Base-by-base conservation (phyloP, 169 alveolate species). In the Eimeria praecox region DNA sequence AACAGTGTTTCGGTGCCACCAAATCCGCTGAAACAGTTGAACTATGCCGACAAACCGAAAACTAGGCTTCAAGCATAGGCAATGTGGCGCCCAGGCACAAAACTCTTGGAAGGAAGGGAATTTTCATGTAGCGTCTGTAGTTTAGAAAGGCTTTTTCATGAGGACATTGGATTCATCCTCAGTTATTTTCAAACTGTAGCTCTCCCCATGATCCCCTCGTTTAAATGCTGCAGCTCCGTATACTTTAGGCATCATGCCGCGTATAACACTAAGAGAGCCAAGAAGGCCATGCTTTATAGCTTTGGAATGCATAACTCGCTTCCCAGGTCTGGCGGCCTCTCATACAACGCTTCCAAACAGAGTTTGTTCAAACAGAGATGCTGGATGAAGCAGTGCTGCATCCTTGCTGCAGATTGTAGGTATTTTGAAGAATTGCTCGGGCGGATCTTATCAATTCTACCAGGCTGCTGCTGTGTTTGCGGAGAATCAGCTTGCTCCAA, bases 371-470 rank as follows among this genome's bases (percentile, higher is more conserved):
- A 69, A n/a, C 49, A 30, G 40, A 66, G 14, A 66, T 35, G 30
- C 80, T 33, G 0, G 38, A 22, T 27, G 2, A 10, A 16, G 27
- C 24, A 30, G 8, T 35, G 44, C 44, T 33, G 49, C 80, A 0
- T 69, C 80, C 80, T 69, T 69, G 3, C 44, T 69, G 2, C 12
- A 69, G 80, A 69, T 69, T 69, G 80, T 69, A 35, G 49, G 80
- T 69, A 24, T 33, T 69, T 33, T n/a, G 8, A 35, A 35, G 27
- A n/a, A 69, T 16, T 14, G 80, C 44, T 30, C 46, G 0, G n/a
- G 8, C 16, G 35, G 42, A 27, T 64, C 18, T 64, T 35, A 9
- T 5, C 40, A 22, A 9, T n/a, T 64, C 6, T 16, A 27, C 75
- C 75, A 64, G 27, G 38, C 6, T 27, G 8, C 18, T 64, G 38